A percentile compares a stretch with the other conserved stretches of the same genome.
These are phyloP conservation scores for Lanmaoa pseudosensibilis DNA, from an alignment of 768 basidiomycete species.

Conservation along the genomic window DNA sequence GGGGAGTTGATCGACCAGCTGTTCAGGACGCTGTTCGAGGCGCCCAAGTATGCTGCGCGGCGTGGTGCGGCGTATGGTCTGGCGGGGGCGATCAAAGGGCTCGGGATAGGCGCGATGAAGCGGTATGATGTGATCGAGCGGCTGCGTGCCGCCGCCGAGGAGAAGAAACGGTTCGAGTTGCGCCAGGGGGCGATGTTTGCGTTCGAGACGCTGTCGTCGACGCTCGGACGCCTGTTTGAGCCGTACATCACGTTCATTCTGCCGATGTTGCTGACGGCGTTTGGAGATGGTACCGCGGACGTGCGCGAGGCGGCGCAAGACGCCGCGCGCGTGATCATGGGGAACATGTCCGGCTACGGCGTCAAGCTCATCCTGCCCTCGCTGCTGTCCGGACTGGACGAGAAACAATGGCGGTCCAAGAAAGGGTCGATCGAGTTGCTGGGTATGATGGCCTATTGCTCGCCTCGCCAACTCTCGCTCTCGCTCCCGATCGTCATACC, in stretches of 20 bases:
- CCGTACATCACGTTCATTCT: constrained; percentile 86
- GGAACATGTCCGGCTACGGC: constrained; percentile 89
- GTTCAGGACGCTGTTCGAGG: constrained; percentile 72
- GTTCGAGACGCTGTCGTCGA: constrained; percentile 85
- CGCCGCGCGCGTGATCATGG: constrained; percentile 92
- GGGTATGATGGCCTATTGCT: constrained; percentile 99
- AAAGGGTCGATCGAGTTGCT: constrained; percentile 95
- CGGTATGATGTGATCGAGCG: constrained; percentile 76
- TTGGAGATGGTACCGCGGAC: constrained; percentile 84
- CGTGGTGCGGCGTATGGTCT: constrained; percentile 97
- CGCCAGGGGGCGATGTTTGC: constrained; percentile 95
- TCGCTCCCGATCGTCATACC: constrained; percentile 97
- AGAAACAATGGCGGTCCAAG: constrained; percentile 98
- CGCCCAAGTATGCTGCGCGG: constrained; percentile 86
- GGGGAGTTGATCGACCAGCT: constrained; percentile 71
- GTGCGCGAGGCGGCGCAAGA: constrained; percentile 95
- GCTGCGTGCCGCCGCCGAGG: constrained; percentile 74
- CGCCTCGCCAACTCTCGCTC: constrained; percentile 89
- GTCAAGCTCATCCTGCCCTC: constrained; percentile 94
- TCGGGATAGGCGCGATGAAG: constrained; percentile 82
- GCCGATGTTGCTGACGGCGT: constrained; percentile 77
- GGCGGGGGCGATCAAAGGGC: constrained; percentile 90
- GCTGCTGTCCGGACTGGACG: constrained; percentile 86
- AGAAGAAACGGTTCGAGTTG: constrained; percentile 84
- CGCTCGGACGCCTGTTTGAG: constrained; percentile 88